Conservation (phyloP, 2,329 filamentous ascomycete genomes). For the Teratosphaeria viscida region DNA sequence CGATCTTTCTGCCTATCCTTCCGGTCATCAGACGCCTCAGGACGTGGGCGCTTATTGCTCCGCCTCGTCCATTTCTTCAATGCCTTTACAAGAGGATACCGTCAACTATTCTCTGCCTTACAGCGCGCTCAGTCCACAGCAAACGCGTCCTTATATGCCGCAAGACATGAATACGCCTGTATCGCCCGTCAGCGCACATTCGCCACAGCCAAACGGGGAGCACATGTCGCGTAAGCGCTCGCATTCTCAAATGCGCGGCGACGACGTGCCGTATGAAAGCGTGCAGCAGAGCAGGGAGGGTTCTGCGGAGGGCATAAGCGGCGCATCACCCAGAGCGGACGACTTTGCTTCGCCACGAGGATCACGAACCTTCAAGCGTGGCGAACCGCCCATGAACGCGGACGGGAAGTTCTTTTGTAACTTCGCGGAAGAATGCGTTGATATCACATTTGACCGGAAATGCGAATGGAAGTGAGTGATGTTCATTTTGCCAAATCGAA, state of each 20-base stretch:
- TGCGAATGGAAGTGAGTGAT: conserved; percentile 85
- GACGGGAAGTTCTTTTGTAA: conserved; percentile 72
- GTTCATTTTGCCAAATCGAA: background rate
- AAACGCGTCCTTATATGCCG: conserved; percentile 8
- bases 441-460: conserved; percentile 64
- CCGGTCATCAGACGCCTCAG: conserved; percentile 13
- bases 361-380: conserved; percentile 22
- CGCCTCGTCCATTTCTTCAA: conserved; percentile 10
- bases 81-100: conserved; percentile 9
- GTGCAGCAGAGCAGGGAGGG: conserved; percentile 1
- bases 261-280: background rate
- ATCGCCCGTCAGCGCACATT: conserved; percentile 16
- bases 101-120: background rate
- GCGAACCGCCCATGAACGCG: conserved; percentile 49
- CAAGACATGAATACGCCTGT: conserved; percentile 16
- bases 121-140: conserved; percentile 1
- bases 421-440: conserved; percentile 53
- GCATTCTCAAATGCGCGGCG: conserved; percentile 19
- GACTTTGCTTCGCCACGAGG: conserved; percentile 4
- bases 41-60: conserved; percentile 7
- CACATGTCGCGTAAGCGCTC: conserved; percentile 19
- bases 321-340: conserved; percentile 4
- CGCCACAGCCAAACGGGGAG: conserved; percentile 14
- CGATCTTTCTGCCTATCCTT: conserved; percentile 6
- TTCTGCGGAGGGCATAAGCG: conserved; percentile 3